Base-by-base conservation (phyloP, 495 filamentous ascomycete genomes). In the Xylaria grammica region DNA sequence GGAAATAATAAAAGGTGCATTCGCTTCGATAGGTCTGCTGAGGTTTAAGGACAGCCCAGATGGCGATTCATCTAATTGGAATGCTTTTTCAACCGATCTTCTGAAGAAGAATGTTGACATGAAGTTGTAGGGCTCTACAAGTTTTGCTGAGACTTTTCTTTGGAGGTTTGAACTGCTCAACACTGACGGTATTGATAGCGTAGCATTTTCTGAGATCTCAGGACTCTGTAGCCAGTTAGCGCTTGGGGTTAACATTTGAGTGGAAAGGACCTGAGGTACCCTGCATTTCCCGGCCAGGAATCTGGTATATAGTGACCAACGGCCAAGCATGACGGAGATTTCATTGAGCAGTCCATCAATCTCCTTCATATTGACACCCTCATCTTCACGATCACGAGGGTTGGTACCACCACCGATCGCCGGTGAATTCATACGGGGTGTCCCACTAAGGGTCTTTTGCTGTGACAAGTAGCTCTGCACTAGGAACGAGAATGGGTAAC, bases 41-140 rank as follows among this genome's bases (percentile, higher is more conserved):
- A 85, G 82, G 68, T 89, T 91, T 36, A 98, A 78, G 3, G 89
- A 89, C 30, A 97, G 80, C 45, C 91, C 92, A 0, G 83, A 80
- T 0, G 95, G 94, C n/a, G 87, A 85, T 76, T 99, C 96, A 73
- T 99, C 96, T n/a, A 99, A 82, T 75, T 98, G 95, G 77, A 99
- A 99, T 3, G 95, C 93, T 73, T 95, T 97, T 69, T 99, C 95
- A 13, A 99, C 92, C 17, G 92, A 96, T 50, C 95, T 87, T 8
- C 95, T 90, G 80, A 97, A 91, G 86, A 97, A 97, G 81, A 99
- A 99, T 24, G 89, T 93, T 6, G 92, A 92, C 84, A 99, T 90
- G 44, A 81, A 77, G 68, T 94, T 94, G 80, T 97, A 97, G 0
- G 95, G 91, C 11, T 79, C 77, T 30, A 88, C 79, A 0, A 98